These are phyloP conservation scores for Debaryomyces hansenii DNA, from an alignment of 805 yeast species.

Conservation along the genomic window DNA sequence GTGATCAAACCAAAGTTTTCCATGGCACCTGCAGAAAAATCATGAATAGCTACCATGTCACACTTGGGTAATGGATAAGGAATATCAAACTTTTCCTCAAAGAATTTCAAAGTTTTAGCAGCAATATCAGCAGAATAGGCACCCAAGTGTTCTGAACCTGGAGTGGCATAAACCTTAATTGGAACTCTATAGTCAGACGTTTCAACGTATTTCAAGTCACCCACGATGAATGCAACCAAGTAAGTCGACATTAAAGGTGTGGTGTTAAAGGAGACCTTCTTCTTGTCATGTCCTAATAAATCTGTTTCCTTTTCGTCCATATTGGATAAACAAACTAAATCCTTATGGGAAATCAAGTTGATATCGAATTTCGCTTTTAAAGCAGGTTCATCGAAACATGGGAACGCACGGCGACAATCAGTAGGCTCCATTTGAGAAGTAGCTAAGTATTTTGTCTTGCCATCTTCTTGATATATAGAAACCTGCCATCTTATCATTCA, in stretches of 20 bases:
- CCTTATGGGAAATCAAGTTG: conserved; percentile 54
- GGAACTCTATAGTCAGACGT: conserved; percentile 67
- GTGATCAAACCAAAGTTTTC: conserved; percentile 84
- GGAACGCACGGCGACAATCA: conserved; percentile 85
- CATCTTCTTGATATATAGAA: conserved; percentile 67
- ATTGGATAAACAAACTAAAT: conserved; percentile 63
- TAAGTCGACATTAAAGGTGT: conserved; percentile 86
- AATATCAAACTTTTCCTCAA: conserved; percentile 70
- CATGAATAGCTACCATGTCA: conserved; percentile 82
- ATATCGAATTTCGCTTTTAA: conserved; percentile 73
- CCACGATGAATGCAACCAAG: conserved; percentile 78
- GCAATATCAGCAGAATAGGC: conserved; percentile 72
- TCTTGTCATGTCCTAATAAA: conserved; percentile 42
- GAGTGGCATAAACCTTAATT: conserved; percentile 77
- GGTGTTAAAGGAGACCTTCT: conserved; percentile 63
- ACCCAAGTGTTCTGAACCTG: conserved; percentile 72
- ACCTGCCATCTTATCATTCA: conserved; percentile 81
- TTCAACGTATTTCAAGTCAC: conserved; percentile 76
- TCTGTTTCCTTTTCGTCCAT: conserved; percentile 61
- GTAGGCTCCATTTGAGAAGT: conserved; percentile 88
- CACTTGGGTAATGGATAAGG: conserved; percentile 78
- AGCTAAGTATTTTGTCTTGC: conserved; percentile 68
- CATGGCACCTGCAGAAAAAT: conserved; percentile 87
- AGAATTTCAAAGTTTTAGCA: conserved; percentile 71
- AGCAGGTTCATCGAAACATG: conserved; percentile 83